Conservation (phyloP, 1,284 basidiomycete species). For the Chiua sp. region DNA sequence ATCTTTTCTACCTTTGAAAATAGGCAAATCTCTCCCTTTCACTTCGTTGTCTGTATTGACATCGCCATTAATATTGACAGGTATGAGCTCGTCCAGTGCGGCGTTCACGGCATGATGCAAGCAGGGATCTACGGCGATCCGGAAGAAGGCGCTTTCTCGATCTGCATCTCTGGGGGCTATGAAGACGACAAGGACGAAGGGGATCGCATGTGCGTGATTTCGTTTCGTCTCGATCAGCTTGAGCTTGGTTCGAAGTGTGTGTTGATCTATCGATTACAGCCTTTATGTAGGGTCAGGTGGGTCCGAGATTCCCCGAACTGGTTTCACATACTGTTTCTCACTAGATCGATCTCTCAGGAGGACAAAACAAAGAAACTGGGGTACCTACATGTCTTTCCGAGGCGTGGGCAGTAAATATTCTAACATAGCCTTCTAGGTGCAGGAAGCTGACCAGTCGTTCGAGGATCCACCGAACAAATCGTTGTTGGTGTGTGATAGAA, state of each 20-base stretch:
- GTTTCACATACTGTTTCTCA: background rate
- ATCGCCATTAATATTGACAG: too few relatives aligned
- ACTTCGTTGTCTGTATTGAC: too few relatives aligned
- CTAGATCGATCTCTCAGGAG: slow-evolving; percentile 18
- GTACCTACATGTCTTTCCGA: too few relatives aligned
- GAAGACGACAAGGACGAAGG: slow-evolving; percentile 47
- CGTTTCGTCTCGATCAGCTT: background rate
- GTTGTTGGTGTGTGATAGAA: slow-evolving; percentile 30
- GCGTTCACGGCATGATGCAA: background rate
- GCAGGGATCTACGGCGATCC: slow-evolving; percentile 34
- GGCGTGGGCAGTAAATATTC: background rate
- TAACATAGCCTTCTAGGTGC: slow-evolving; percentile 19
- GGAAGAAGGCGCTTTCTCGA: slow-evolving; percentile 43
- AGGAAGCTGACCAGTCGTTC: slow-evolving; percentile 42
- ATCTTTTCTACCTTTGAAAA: too few relatives aligned
- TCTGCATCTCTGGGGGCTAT: slow-evolving; percentile 48
- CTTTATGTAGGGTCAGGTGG: slow-evolving; percentile 45
- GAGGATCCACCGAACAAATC: slow-evolving; percentile 37
- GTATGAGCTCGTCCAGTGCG: background rate
- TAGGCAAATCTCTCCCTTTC: too few relatives aligned
- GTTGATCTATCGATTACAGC: slow-evolving; percentile 25
- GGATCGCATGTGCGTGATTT: slow-evolving; percentile 41
- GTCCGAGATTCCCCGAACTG: background rate
- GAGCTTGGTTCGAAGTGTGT: too few relatives aligned
- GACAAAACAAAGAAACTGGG: slow-evolving; percentile 26